Conservation (phyloP, 257 asterid species). For the Coffea eugenioides region DNA sequence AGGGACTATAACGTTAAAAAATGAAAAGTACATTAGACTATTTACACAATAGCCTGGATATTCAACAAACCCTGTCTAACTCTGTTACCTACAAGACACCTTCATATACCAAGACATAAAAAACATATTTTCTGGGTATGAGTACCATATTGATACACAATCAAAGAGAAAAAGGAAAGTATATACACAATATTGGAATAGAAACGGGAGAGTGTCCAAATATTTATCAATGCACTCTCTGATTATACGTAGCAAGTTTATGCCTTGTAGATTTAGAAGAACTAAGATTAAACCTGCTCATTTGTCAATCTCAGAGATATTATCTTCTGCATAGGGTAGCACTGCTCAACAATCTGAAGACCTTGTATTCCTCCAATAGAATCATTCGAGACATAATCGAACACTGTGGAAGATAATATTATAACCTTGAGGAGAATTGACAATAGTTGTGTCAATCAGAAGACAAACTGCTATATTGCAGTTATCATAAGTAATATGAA, state of each 20-base stretch:
- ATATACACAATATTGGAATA: not conserved
- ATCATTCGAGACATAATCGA: constrained; percentile 46
- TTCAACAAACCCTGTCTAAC: not conserved
- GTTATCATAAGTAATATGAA: not conserved
- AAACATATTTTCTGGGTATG: not conserved
- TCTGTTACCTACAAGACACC: not conserved
- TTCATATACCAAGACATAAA: not conserved
- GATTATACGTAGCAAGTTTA: not conserved
- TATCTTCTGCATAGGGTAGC: constrained; percentile 88
- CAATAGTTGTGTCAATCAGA: not conserved
- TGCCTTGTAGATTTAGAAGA: not conserved
- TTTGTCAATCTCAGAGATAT: constrained; percentile 58
- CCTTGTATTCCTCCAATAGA: constrained; percentile 58
- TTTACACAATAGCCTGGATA: not conserved
- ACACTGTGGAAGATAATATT: constrained; percentile 46
- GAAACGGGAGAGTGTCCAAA: not conserved
- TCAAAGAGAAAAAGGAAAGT: not conserved
- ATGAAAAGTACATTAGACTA: not conserved
- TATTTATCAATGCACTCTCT: not conserved
- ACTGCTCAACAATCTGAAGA: constrained; percentile 70
- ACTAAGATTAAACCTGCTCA: constrained; percentile 64
- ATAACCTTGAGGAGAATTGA: constrained; percentile 10
- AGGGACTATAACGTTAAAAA: not conserved
- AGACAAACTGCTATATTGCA: not conserved
- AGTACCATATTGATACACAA: not conserved